A percentile compares a stretch with the other conserved stretches of the same genome.
phyloP scores from a whole-genome alignment of 2,329 filamentous ascomycete genomes.

The Exophiala aquamarina region DNA sequence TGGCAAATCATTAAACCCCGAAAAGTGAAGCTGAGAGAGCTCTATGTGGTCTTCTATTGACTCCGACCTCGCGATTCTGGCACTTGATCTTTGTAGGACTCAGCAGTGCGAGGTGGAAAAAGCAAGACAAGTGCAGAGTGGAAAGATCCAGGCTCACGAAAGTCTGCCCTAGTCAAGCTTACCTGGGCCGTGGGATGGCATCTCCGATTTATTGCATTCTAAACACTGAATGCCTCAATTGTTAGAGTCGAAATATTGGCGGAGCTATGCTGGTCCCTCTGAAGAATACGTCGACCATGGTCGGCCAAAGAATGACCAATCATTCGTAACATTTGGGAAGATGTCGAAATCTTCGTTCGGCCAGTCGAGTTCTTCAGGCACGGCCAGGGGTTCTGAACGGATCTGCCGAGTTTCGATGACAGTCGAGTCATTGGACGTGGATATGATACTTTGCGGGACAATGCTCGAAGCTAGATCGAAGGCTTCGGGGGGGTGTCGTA shows the following conservation, averaged over 20 bases:
- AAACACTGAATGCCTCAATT: too few relatives aligned
- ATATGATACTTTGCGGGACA: not conserved
- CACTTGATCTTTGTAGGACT: too few relatives aligned
- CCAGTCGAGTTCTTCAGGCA: not conserved
- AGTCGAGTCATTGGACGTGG: not conserved
- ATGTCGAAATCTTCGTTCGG: slow-evolving; percentile 1
- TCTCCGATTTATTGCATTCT: too few relatives aligned
- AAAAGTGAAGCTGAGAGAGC: too few relatives aligned
- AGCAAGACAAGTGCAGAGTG: too few relatives aligned
- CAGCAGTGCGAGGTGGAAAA: too few relatives aligned
- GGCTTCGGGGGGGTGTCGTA: not conserved
- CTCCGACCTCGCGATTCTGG: too few relatives aligned
- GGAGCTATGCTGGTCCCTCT: not conserved
- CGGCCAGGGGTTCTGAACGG: not conserved
- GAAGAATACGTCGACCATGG: slow-evolving; percentile 4
- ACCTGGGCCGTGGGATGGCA: too few relatives aligned
- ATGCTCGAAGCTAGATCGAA: not conserved
- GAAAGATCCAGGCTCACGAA: too few relatives aligned
- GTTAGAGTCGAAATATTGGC: not conserved
- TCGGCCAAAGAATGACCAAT: slow-evolving; percentile 7
- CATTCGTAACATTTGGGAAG: not conserved
- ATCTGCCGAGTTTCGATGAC: not conserved
- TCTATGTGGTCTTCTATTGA: too few relatives aligned
- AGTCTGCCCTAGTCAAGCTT: too few relatives aligned
- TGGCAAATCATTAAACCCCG: not conserved